Evolutionary conservation across 371 early-diverging fungal species (phyloP).

Genomic region (Neoconidiobolus thromboides): DNA sequence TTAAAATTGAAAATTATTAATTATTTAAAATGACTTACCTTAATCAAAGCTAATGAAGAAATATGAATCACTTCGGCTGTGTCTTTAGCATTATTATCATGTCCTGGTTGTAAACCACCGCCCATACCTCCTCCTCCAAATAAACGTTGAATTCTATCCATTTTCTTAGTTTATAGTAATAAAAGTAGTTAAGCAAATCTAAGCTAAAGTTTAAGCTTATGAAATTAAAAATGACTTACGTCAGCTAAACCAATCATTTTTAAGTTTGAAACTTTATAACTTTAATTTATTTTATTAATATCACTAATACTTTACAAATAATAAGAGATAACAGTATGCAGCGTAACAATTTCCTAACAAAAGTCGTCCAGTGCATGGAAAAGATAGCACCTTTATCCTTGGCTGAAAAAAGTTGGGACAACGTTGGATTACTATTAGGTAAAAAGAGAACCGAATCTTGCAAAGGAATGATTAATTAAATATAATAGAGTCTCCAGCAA

Average conservation of each 20-base stretch:
- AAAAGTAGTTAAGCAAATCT: neutral
- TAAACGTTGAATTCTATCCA: slow-evolving; percentile 53
- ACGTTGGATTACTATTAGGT: slow-evolving; percentile 83
- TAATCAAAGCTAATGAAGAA: slow-evolving; percentile 95
- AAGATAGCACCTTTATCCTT: slow-evolving; percentile 71
- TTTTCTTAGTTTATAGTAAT: slow-evolving; percentile 10
- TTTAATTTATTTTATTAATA: too few species aligned
- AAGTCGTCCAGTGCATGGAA: slow-evolving; percentile 32
- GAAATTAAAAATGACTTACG: neutral
- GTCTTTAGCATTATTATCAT: slow-evolving; percentile 81
- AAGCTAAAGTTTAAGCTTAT: neutral
- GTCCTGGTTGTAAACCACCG: slow-evolving; percentile 46
- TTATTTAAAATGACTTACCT: slow-evolving; percentile 32
- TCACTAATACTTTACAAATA: too few species aligned
- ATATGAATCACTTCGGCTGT: slow-evolving; percentile 99
- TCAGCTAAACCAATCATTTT: too few species aligned
- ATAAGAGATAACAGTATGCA: too few species aligned
- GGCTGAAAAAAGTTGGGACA: slow-evolving; percentile 90
- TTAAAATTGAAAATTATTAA: neutral
- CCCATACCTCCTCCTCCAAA: slow-evolving; percentile 37
- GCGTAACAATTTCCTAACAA: too few species aligned
- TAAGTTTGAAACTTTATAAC: too few species aligned
- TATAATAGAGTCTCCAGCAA: slow-evolving; percentile 6
- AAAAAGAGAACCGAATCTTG: slow-evolving; percentile 6
- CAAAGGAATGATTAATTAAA: slow-evolving; percentile 8